phyloP scores from a whole-genome alignment of 1,139 yeast genomes.

The Meyerozyma smithsonii region DNA sequence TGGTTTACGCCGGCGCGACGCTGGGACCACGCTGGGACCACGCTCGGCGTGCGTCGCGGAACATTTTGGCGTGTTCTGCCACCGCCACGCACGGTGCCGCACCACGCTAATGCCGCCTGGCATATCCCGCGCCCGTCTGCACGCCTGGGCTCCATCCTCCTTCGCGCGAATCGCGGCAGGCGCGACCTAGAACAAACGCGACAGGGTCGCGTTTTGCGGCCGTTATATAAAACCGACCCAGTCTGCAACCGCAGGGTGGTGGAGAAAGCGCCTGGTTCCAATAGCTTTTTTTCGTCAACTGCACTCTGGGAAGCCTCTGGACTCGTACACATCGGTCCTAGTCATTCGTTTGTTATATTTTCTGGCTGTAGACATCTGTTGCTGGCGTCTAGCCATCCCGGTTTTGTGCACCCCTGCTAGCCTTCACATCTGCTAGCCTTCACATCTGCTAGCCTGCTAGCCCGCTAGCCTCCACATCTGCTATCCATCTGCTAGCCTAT shows the following conservation, averaged over 20 bases:
- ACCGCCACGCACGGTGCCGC: neutral
- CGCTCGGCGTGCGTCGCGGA: too few species aligned
- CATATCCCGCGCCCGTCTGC: neutral
- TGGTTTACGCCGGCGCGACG: too few species aligned
- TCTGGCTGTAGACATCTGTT: neutral
- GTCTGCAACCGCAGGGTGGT: neutral
- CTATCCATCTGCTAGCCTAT: neutral
- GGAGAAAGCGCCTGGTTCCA: neutral
- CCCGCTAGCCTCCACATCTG: neutral
- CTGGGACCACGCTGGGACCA: too few species aligned
- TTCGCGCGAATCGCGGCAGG: conserved; percentile 2
- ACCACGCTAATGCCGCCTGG: neutral
- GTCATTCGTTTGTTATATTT: conserved; percentile 1
- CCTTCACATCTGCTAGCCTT: neutral
- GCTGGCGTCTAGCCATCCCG: neutral
- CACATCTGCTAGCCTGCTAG: too few species aligned
- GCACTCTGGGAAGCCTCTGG: neutral
- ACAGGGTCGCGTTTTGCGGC: neutral
- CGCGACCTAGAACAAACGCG: conserved; percentile 1
- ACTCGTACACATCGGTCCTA: neutral
- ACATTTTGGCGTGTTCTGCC: neutral
- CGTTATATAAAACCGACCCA: neutral
- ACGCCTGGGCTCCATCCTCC: conserved; percentile 1
- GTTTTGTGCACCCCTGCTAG: neutral
- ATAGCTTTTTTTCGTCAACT: neutral